Base-by-base conservation (phyloP, 805 yeast genomes). In the Metschnikowia baotianmanensis region DNA sequence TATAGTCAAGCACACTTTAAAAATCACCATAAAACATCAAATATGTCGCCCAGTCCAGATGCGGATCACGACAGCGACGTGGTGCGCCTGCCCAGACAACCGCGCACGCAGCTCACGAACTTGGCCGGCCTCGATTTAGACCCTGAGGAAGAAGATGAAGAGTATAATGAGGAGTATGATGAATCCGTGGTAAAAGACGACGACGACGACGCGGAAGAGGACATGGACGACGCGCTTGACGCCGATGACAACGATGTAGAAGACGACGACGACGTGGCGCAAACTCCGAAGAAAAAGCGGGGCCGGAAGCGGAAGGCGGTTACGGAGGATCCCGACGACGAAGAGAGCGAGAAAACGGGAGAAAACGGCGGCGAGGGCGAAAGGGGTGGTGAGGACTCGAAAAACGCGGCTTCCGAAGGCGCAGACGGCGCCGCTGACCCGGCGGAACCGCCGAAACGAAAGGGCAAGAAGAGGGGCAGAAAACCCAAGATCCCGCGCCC, bases 401-500 rank as follows among this genome's bases (percentile, higher is more conserved):
- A 36, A 4, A 19, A 23, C 13, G 21, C 34, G n/a, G 24, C 38
- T 12, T 26, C 5, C 7, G 52, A 46, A 21, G 45, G 22, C 12
- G 20, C 22, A 8, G 30, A 16, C 26, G 38, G 21, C 13, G 36
- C 15, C 11, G 36, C 36, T 33, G 34, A 32, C 16, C 47, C 45
- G 33, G 38, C 44, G 25, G 47, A 43, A 18, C 60, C 57, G 27
- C 72, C 67, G 8, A 36, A 32, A 2, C 68, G 65, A 47, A 65
- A 69, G 38, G 53, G 53, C 9, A 49, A 51, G 44, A 51, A 49
- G 34, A 24, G 55, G 8, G 62, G 75, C 41, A 66, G 70, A 52
- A 67, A 61, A 53, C 63, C 66, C 36, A 67, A 65, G 53, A 53
- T 67, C 36, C 61, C 60, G 6, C 47, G 60, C 16, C 52, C 60